phyloP scores from a whole-genome alignment of 2,329 filamentous ascomycete genomes.

The Trichoderma atroviride region DNA sequence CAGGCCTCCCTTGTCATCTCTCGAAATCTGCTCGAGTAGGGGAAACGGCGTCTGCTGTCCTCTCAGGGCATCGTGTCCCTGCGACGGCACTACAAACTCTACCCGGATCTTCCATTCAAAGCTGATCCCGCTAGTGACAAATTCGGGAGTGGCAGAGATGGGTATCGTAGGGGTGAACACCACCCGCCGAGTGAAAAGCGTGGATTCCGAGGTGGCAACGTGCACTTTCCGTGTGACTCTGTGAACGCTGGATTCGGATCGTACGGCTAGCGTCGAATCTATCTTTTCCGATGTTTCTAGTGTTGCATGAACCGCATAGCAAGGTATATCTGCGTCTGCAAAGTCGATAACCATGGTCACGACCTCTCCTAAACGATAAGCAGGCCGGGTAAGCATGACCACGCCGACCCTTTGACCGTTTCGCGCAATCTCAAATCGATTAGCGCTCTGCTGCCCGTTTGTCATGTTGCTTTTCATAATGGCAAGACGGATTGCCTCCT shows the following conservation, averaged over 20 bases:
- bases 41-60: slow-evolving; percentile 40
- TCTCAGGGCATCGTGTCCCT: slow-evolving; percentile 36
- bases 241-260: slow-evolving; percentile 82
- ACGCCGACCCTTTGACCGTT: slow-evolving; percentile 91
- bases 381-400: slow-evolving; percentile 82
- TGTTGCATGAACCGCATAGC: slow-evolving; percentile 81
- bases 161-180: slow-evolving; percentile 86
- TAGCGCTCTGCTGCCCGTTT: slow-evolving; percentile 75
- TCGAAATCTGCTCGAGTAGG: slow-evolving; percentile 77
- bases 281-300: slow-evolving; percentile 88
- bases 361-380: slow-evolving; percentile 86
- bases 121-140: slow-evolving; percentile 85
- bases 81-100: slow-evolving; percentile 83
- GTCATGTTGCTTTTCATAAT: slow-evolving; percentile 80
- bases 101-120: slow-evolving; percentile 87
- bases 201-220: slow-evolving; percentile 76
- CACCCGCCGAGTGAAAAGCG: slow-evolving; percentile 76
- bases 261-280: slow-evolving; percentile 75
- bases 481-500: slow-evolving; percentile 87
- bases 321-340: slow-evolving; percentile 72
- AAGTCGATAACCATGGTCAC: slow-evolving; percentile 87
- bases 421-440: slow-evolving; percentile 91
- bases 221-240: slow-evolving; percentile 84
- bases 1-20: slow-evolving; percentile 74
- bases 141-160: slow-evolving; percentile 80